phyloP scores from a whole-genome alignment of 306 rosid genomes.

The Gastrolobium villosum region DNA sequence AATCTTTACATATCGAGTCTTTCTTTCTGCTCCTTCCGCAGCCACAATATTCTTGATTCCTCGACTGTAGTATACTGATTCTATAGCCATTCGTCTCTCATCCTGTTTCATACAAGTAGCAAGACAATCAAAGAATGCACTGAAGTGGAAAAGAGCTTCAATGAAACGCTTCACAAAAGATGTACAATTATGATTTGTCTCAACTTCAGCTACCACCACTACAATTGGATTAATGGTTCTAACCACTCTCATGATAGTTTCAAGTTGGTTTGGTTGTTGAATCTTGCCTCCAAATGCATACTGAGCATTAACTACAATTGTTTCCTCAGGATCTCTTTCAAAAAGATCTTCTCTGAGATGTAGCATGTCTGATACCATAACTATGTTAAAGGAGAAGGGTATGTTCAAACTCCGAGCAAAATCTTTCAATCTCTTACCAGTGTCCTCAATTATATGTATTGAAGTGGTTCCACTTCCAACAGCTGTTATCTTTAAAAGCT shows the following conservation, averaged over 20 bases:
- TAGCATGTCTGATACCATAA: slow-evolving; percentile 60
- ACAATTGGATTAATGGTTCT: slow-evolving; percentile 54
- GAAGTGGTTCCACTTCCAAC: slow-evolving; percentile 39
- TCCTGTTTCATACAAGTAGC: slow-evolving; percentile 58
- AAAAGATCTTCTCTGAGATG: slow-evolving; percentile 57
- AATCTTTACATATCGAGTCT: slow-evolving; percentile 55
- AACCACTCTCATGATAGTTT: slow-evolving; percentile 60
- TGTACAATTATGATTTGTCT: slow-evolving; percentile 69
- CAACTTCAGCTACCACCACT: slow-evolving; percentile 65
- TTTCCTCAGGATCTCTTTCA: slow-evolving; percentile 57
- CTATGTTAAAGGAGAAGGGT: slow-evolving; percentile 56
- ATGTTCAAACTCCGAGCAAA: slow-evolving; percentile 58
- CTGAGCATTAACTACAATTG: slow-evolving; percentile 51
- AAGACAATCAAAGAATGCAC: slow-evolving; percentile 67
- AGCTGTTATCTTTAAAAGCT: slow-evolving; percentile 56
- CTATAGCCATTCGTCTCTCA: slow-evolving; percentile 54
- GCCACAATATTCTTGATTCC: slow-evolving; percentile 68
- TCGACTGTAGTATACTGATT: slow-evolving; percentile 57
- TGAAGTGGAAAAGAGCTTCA: slow-evolving; percentile 69
- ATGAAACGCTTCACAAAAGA: slow-evolving; percentile 69
- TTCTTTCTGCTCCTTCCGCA: slow-evolving; percentile 70
- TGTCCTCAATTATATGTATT: slow-evolving; percentile 34
- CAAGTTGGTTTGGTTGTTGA: slow-evolving; percentile 57
- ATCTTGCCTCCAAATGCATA: slow-evolving; percentile 53
- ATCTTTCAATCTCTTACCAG: slow-evolving; percentile 49